These are phyloP conservation scores for Alternaria hordeiaustralica DNA, from an alignment of 2,329 filamentous ascomycete species.

Conservation along the genomic window DNA sequence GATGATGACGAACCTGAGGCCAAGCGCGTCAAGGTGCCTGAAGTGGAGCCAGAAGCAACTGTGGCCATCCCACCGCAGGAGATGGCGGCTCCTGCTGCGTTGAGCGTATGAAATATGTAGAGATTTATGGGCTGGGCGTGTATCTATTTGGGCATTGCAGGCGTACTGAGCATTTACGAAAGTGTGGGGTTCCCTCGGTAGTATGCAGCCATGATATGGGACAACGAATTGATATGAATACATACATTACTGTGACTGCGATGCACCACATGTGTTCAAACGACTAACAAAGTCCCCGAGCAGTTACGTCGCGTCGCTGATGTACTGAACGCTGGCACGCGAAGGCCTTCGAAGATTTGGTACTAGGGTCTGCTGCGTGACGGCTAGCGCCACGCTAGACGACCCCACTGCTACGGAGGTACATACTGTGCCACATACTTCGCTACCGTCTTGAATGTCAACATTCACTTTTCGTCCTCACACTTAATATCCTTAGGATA, in stretches of 20 bases:
- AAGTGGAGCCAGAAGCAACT: constrained; percentile 11
- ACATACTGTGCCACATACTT: neutral
- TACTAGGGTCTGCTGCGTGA: neutral
- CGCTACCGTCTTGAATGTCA: neutral
- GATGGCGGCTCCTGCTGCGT: constrained; percentile 18
- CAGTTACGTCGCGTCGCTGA: neutral
- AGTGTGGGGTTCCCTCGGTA: neutral
- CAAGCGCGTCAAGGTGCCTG: constrained; percentile 39
- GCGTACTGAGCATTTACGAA: constrained; percentile 26
- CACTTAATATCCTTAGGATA: neutral
- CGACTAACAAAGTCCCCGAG: neutral
- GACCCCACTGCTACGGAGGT: neutral
- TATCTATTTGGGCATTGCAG: constrained; percentile 14
- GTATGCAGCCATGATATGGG: neutral
- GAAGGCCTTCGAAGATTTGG: neutral
- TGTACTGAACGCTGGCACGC: neutral
- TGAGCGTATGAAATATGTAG: constrained; percentile 22
- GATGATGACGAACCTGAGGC: constrained; percentile 23
- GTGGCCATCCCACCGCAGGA: constrained; percentile 22
- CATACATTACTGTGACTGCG: neutral
- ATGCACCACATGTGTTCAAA: neutral
- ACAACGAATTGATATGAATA: neutral
- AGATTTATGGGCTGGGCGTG: neutral
- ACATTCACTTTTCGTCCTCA: neutral
- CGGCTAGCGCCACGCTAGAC: neutral